Base-by-base conservation (phyloP, 176 grass and related monocot species). In the Echinochloa phyllopogon region DNA sequence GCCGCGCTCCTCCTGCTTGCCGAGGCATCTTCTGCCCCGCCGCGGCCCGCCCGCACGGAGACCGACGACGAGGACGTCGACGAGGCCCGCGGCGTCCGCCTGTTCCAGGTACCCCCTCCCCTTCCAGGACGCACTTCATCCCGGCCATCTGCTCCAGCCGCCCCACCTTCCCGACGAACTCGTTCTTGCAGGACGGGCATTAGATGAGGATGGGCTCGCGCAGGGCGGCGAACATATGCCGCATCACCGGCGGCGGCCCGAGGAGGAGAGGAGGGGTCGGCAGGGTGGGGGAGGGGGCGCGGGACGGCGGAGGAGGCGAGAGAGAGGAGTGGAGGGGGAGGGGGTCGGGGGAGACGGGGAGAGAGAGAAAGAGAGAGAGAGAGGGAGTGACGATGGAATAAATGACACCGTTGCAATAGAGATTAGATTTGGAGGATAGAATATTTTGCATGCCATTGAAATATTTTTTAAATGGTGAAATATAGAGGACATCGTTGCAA, bases 21-120 rank as follows among this genome's bases (percentile, higher is more conserved):
- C 16, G 72, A 23, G 25, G 48, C 49, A 43, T 56, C 45, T 11
- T 38, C 60, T 40, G 39, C 59, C 17, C 38, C 59, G 2, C 14
- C 83, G 56, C 76, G 40, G 21, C 43, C 23, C 13, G 87, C 87
- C 4, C 68, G 67, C 64, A 61, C 76, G 49, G 69, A 86, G 43
- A 16, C 64, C 65, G 65, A 8, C 47, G 82, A 50, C 52, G 82
- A 89, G 55, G 70, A 87, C 70, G 48, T 89, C 80, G 84, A 85
- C 52, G 91, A 89, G 81, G 37, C 64, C 71, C 84, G 57, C 65
- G 85, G 85, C 49, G 85, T 90, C 40, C 71, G 65, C 77, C 55
- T 90, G 49, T 93, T 90, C 76, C 76, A 87, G 77, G 87, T 92
- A 15, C 42, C 17, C 17, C 1, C 15, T 3, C 50, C 63, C 3